Evolutionary conservation across 371 early-diverging fungal genomes (phyloP), one percentile per base, ranked within the genome.

Genomic region (Nosema muscidifuracis): DNA sequence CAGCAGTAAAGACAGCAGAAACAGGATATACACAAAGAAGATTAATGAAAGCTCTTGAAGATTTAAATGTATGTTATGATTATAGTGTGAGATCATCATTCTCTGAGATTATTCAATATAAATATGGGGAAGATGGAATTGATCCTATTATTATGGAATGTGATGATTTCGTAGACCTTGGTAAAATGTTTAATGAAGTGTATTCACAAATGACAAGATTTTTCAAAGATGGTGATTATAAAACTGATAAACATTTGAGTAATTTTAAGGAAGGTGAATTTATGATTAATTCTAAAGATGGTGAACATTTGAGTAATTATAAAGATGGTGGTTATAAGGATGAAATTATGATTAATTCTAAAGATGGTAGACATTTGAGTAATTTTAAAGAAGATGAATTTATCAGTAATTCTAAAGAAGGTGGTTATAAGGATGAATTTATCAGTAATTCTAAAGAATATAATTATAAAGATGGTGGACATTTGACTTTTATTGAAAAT

Each of bases 1-100:
- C 99, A 3, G 97, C 99, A 66, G 97, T 99, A 80, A 87, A 87
- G 65, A 97, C 99, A 34, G 97, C 99, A 31, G 97, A 96, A 85
- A 96, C 97, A 0, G 99, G 97, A 73, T 96, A 96, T 79, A 95
- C 96, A 93, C 94, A 93, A 83, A 86, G 98, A 69, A 90, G 97
- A 82, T 84, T 97, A 69, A 93, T 95, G 90, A 97, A 96, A 86
- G 85, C 83, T 24, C 51, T 78, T 28, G 81, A 79, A 69, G 79
- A 78, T 56, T 50, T 77, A 36, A 60, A 68, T 57, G 76, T 81
- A 28, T 63, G 62, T 26, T 80, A 80, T 65, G 83, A 83, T 72
- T 64, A 68, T n/a, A 80, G 70, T 53, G 81, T 83, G 12, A 63
- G 83, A 50, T 74, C 68, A 22, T 51, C 75, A 2, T 22, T 63